Conservation (phyloP, 2,329 filamentous ascomycete species). For the Drechslerella stenobrocha region DNA sequence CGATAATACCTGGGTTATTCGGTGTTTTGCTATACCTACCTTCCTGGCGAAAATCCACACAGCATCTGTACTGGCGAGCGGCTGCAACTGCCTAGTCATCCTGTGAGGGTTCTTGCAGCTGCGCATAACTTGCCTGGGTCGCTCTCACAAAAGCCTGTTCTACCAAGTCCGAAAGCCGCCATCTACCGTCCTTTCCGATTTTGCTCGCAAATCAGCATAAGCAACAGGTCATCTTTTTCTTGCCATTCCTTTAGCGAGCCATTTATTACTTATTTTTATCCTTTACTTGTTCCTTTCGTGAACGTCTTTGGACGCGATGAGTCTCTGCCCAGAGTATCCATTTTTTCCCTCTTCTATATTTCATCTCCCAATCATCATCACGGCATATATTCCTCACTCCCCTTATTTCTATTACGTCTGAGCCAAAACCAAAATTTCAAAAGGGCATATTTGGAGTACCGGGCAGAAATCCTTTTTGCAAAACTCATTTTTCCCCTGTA, state of each 20-base stretch:
- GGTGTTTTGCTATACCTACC: constrained; percentile 39
- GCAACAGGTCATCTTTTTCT: constrained; percentile 24
- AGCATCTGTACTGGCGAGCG: constrained; percentile 55
- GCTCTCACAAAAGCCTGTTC: constrained; percentile 51
- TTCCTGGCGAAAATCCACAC: constrained; percentile 46
- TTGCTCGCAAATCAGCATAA: constrained; percentile 33
- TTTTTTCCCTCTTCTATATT: constrained; percentile 5
- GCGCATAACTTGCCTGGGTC: constrained; percentile 53
- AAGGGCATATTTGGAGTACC: constrained; percentile 47
- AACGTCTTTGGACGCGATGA: constrained; percentile 15
- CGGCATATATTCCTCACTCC: constrained; percentile 31
- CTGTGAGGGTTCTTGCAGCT: constrained; percentile 8
- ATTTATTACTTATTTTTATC: constrained; percentile 20
- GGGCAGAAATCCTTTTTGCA: constrained; percentile 39
- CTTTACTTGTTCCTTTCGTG: constrained; percentile 16
- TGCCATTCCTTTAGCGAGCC: constrained; percentile 47
- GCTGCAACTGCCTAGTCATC: constrained; percentile 16
- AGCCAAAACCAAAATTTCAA: constrained; percentile 29
- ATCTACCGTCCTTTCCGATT: constrained; percentile 16
- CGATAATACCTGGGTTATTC: constrained; percentile 46
- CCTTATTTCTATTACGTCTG: constrained; percentile 16
- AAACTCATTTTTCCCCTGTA: constrained; percentile 19
- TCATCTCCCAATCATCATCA: constrained; percentile 39
- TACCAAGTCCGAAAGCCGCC: not conserved
- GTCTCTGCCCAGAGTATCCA: constrained; percentile 23